phyloP scores from a whole-genome alignment of 306 rosid genomes.

The Begonia fuchsioides region DNA sequence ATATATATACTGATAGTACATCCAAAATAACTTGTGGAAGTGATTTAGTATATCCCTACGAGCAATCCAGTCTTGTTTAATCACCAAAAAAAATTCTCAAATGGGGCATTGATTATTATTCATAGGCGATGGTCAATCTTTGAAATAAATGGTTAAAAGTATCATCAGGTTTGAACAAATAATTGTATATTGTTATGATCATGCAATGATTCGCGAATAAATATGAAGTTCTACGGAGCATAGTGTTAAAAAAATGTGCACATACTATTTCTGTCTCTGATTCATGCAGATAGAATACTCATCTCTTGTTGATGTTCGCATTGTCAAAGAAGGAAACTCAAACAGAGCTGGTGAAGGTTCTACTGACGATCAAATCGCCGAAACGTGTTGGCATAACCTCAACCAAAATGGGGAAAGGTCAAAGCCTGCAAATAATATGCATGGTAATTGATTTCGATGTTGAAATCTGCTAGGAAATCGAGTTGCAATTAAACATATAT shows the following conservation, averaged over 20 bases:
- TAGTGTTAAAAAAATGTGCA: background rate
- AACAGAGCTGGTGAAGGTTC: conserved; percentile 4
- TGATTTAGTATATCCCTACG: no score
- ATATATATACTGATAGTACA: no score
- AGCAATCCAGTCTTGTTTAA: no score
- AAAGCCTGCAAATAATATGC: conserved; percentile 31
- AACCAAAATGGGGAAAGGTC: conserved; percentile 13
- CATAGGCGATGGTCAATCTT: no score
- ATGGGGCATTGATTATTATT: no score
- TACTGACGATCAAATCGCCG: conserved; percentile 1
- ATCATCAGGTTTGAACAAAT: no score
- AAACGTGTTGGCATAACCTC: background rate
- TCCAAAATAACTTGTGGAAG: no score
- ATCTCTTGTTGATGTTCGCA: conserved; percentile 34
- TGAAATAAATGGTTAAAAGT: no score
- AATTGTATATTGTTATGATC: no score
- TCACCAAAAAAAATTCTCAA: no score
- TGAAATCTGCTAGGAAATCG: conserved; percentile 6
- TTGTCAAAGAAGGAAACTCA: conserved; percentile 22
- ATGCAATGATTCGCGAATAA: no score
- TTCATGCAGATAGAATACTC: conserved; percentile 34
- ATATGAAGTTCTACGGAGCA: no score
- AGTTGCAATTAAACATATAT: conserved; percentile 1
- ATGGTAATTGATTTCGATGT: background rate
- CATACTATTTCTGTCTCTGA: conserved; percentile 13